Conservation (phyloP, 2,329 filamentous ascomycete species). For the Fusarium annulatum region DNA sequence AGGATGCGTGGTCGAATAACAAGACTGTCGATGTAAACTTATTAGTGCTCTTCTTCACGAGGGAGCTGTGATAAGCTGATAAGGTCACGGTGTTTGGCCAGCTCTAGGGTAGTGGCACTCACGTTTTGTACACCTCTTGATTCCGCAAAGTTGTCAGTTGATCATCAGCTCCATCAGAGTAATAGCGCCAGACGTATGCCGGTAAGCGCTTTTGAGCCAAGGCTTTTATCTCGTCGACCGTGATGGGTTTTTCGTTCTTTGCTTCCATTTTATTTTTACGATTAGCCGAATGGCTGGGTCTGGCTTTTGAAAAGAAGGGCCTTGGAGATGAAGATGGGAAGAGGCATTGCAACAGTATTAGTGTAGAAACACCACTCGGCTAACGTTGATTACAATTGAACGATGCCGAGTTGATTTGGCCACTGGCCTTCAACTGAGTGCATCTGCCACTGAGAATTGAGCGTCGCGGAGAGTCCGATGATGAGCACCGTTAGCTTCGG, state of each 20-base stretch:
- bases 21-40: too few relatives aligned
- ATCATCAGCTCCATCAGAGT: background rate
- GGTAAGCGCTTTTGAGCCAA: too few relatives aligned
- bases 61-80: background rate
- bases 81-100: background rate
- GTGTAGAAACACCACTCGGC: background rate
- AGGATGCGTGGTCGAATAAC: background rate
- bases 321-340: accelerated
- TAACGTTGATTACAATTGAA: too few relatives aligned
- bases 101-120: background rate
- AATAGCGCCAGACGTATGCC: background rate
- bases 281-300: too few relatives aligned
- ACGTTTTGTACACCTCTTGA: background rate
- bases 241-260: accelerated
- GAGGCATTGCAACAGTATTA: accelerated
- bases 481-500: background rate
- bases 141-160: background rate
- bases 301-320: accelerated
- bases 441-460: background rate
- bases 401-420: background rate
- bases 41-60: accelerated
- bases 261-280: too few relatives aligned
- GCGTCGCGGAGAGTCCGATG: background rate
- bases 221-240: background rate
- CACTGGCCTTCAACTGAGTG: background rate